These are phyloP conservation scores for Blastomyces parvus DNA, from an alignment of 2,329 filamentous ascomycete species.

Conservation along the genomic window DNA sequence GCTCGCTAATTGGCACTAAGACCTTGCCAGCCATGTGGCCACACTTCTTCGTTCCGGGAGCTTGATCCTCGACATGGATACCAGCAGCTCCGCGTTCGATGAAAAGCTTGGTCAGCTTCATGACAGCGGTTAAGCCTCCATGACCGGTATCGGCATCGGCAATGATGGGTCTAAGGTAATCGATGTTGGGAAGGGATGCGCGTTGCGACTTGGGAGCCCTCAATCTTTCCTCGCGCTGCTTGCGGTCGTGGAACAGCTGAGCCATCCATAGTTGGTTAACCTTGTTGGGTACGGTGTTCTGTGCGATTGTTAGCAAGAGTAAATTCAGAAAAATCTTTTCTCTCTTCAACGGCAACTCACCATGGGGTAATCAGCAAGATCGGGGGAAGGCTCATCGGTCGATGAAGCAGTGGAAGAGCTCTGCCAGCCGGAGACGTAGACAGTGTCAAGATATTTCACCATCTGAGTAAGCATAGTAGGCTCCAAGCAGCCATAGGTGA, in stretches of 20 bases:
- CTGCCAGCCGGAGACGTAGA: conserved; percentile 99
- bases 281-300: conserved; percentile 98
- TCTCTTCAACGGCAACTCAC: conserved; percentile 38
- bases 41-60: conserved; percentile 97
- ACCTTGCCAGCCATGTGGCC: conserved; percentile 99
- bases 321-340: not conserved
- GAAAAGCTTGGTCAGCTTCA: conserved; percentile 99
- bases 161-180: conserved; percentile 92
- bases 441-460: conserved; percentile 96
- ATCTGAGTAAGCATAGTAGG: conserved; percentile 99
- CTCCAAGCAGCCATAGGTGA: conserved; percentile 94
- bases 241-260: conserved; percentile 98
- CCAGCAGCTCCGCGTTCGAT: conserved; percentile 92
- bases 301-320: conserved; percentile 13
- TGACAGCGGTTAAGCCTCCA: conserved; percentile 93
- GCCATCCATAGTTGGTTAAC: conserved; percentile 96
- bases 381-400: conserved; percentile 90
- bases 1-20: conserved; percentile 89
- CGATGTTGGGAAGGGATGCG: conserved; percentile 63
- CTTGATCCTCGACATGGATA: conserved; percentile 98
- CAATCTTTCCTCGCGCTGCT: conserved; percentile 91
- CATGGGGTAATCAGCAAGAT: conserved; percentile 96
- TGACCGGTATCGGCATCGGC: conserved; percentile 97
- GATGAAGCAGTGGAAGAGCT: conserved; percentile 92
- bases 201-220: conserved; percentile 65